A percentile compares a stretch with the other conserved stretches of the same genome.
Conservation (phyloP, 2,329 filamentous ascomycete genomes). For the Penicillium brevicompactum region DNA sequence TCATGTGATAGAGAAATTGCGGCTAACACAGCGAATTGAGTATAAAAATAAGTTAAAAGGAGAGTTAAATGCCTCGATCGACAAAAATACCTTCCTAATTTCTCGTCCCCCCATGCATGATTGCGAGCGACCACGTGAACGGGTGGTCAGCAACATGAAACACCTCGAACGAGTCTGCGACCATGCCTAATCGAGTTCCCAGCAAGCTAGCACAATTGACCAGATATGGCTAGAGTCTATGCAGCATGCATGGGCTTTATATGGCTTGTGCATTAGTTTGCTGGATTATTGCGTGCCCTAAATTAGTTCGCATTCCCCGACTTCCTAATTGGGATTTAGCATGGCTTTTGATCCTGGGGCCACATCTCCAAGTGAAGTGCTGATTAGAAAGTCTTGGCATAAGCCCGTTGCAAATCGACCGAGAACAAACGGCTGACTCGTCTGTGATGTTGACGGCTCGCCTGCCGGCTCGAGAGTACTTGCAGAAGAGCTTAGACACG, state of each 20-base stretch:
- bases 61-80: background rate
- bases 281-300: conserved; percentile 3
- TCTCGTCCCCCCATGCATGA: background rate
- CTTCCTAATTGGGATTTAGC: background rate
- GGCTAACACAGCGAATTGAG: background rate
- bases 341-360: background rate
- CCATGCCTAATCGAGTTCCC: background rate
- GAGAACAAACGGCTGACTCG: background rate
- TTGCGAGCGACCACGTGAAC: background rate
- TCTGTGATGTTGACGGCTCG: background rate
- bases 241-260: background rate
- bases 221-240: background rate
- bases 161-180: background rate
- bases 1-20: background rate
- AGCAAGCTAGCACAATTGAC: background rate
- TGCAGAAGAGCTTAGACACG: background rate
- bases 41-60: conserved; percentile 1
- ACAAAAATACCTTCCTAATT: background rate
- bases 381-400: background rate
- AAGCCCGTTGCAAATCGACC: background rate
- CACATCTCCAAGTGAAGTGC: conserved; percentile 3
- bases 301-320: conserved; percentile 5
- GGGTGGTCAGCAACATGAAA: conserved; percentile 2
- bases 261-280: conserved; percentile 3
- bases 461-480: background rate